These are phyloP conservation scores for Coniferiporia weirii DNA, from an alignment of 1,284 basidiomycete species.

Conservation along the genomic window DNA sequence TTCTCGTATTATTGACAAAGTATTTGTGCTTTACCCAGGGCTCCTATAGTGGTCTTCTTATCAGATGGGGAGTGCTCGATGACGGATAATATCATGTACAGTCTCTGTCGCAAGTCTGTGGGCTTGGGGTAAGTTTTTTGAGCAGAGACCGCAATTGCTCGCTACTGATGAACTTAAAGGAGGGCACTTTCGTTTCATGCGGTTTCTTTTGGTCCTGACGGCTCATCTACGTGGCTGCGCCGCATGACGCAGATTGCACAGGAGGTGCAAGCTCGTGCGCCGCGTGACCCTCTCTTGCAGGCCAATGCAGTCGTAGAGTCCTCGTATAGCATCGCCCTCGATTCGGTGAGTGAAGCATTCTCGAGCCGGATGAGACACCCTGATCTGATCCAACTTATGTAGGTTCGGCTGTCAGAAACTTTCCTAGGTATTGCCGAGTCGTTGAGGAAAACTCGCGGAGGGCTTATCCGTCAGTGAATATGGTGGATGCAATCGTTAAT, in stretches of 20 bases:
- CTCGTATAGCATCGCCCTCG: conserved; percentile 47
- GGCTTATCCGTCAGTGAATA: conserved; percentile 1
- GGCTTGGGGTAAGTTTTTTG: conserved; percentile 39
- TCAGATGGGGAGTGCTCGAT: conserved; percentile 52
- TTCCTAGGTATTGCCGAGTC: conserved; percentile 61
- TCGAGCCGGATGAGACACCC: too few relatives aligned
- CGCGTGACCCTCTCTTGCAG: conserved; percentile 39
- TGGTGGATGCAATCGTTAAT: background rate
- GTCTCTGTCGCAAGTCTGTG: conserved; percentile 43
- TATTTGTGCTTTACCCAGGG: conserved; percentile 27
- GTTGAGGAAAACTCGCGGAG: conserved; percentile 46
- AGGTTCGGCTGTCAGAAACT: conserved; percentile 54
- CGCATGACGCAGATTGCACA: conserved; percentile 50
- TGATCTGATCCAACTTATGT: background rate
- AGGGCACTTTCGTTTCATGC: conserved; percentile 56
- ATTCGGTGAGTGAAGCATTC: conserved; percentile 37
- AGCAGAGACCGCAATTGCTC: background rate
- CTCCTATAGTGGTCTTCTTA: conserved; percentile 59
- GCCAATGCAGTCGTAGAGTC: conserved; percentile 37
- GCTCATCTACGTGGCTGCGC: conserved; percentile 32
- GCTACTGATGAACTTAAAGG: conserved; percentile 27
- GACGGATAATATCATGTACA: conserved; percentile 37
- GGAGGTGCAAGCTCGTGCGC: conserved; percentile 44
- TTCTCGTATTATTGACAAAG: background rate
- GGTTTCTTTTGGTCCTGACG: conserved; percentile 48